These are phyloP conservation scores for Yarrowia hollandica DNA, from an alignment of 805 yeast genomes.

Conservation along the genomic window DNA sequence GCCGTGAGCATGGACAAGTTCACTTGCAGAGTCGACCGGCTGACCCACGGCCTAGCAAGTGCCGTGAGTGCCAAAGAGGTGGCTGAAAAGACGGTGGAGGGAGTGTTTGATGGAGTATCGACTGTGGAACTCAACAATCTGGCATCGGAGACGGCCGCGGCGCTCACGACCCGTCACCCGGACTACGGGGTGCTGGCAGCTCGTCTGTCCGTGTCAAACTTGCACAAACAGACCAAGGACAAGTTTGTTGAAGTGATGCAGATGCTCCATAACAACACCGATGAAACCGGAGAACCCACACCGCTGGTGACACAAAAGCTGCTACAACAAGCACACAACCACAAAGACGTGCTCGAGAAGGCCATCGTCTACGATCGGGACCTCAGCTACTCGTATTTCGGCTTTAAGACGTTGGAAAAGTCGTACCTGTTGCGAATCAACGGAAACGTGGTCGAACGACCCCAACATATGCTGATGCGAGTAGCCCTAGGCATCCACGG, in stretches of 20 bases:
- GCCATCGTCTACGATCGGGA: slow-evolving; percentile 73
- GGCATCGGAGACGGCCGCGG: slow-evolving; percentile 94
- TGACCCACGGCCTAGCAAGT: slow-evolving; percentile 74
- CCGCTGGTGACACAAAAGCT: slow-evolving; percentile 67
- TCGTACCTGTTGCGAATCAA: slow-evolving; percentile 67
- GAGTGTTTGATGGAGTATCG: slow-evolving; percentile 92
- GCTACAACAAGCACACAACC: slow-evolving; percentile 54
- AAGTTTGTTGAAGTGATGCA: slow-evolving; percentile 71
- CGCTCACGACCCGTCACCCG: slow-evolving; percentile 93
- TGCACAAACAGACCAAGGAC: slow-evolving; percentile 84
- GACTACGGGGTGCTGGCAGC: slow-evolving; percentile 85
- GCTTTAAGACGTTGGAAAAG: slow-evolving; percentile 80
- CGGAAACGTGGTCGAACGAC: slow-evolving; percentile 71
- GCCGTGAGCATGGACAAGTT: slow-evolving; percentile 94
- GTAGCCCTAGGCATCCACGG: slow-evolving; percentile 88
- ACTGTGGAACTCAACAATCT: slow-evolving; percentile 66
- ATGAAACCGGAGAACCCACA: slow-evolving; percentile 60
- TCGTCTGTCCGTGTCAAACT: slow-evolving; percentile 81
- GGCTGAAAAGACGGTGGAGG: slow-evolving; percentile 40
- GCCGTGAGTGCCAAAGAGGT: slow-evolving; percentile 3
- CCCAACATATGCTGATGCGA: slow-evolving; percentile 82
- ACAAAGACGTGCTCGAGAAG: slow-evolving; percentile 61
- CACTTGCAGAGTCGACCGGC: slow-evolving; percentile 88
- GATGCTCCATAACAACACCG: slow-evolving; percentile 63
- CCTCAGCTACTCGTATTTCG: slow-evolving; percentile 71